Evolutionary conservation across 2,329 filamentous ascomycete species (phyloP), one percentile per base, ranked within the genome.

Genomic region (Trichophyton benhamiae): DNA sequence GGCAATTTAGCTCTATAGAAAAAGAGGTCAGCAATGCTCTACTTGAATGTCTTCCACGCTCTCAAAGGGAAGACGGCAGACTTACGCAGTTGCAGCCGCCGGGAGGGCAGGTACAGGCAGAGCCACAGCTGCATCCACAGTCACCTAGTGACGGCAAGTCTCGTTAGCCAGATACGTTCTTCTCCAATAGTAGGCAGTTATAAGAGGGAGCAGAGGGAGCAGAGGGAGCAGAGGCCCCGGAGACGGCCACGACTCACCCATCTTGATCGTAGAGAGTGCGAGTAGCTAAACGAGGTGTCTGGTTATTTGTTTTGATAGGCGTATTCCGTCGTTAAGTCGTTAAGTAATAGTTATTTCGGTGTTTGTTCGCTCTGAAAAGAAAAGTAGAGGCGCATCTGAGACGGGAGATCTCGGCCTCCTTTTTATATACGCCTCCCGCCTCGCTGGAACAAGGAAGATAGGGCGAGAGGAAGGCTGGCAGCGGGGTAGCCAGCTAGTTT

Each of bases 81-180:
- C 71, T 61, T 72, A 74, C 73, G 72, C 73, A 75, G 63, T 74
- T 66, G 72, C 73, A 75, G 49, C 65, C 61, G 66, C 73, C 74
- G 66, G 73, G 68, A 66, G 74, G 73, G 70, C 74, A 75, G 66
- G 72, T 68, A 72, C 73, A 76, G 63, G 72, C 72, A 67, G 69
- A 62, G 65, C 74, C 74, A 68, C 73, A 75, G 69, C 68, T 72
- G 70, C 74, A 76, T 64, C 67, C 68, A 72, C 74, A 73, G 62
- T 72, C 72, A 65, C 66, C 65, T 48, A 25, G 7, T 1, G 6
- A 48, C 9, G 44, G 20, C 11, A 8, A 48, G 44, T 48, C 44
- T 48, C 44, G 25, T 49, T 25, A 49, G 46, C 20, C 25, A 27
- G 13, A 49, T 27, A 20, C 13, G 6, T 3, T 5, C 9, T 9